Percentiles rank a stretch among this genome's conserved stretches.
Evolutionary conservation across 1,284 basidiomycete genomes (phyloP).

Genomic region (Gomphus bonarii): DNA sequence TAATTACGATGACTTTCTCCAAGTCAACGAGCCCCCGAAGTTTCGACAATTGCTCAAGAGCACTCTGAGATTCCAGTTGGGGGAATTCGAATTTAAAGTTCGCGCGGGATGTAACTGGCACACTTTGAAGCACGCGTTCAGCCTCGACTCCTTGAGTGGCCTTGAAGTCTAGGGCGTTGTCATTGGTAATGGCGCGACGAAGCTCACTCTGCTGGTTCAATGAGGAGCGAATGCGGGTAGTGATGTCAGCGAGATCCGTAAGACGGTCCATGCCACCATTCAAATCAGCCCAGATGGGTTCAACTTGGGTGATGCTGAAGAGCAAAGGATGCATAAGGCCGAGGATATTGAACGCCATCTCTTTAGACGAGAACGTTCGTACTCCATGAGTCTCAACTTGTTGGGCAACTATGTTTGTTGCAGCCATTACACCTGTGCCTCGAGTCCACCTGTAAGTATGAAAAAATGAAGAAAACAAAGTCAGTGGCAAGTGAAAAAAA

Average conservation of each 20-base stretch:
- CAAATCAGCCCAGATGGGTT: slow-evolving; percentile 97
- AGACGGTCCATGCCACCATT: slow-evolving; percentile 97
- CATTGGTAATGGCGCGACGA: slow-evolving; percentile 85
- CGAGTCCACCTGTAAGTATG: slow-evolving; percentile 72
- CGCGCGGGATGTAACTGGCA: slow-evolving; percentile 89
- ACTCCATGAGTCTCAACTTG: slow-evolving; percentile 91
- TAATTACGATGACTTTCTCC: slow-evolving; percentile 91
- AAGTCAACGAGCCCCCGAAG: slow-evolving; percentile 86
- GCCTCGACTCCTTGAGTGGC: slow-evolving; percentile 85
- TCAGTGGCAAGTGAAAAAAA: neutral
- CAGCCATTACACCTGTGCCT: slow-evolving; percentile 96
- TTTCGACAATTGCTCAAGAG: slow-evolving; percentile 63
- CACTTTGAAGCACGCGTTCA: slow-evolving; percentile 87
- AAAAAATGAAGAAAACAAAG: neutral
- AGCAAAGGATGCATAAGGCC: slow-evolving; percentile 98
- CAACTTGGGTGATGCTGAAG: slow-evolving; percentile 99
- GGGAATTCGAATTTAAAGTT: slow-evolving; percentile 98
- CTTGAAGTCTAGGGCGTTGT: slow-evolving; percentile 94
- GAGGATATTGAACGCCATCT: slow-evolving; percentile 99
- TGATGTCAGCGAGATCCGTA: slow-evolving; percentile 89
- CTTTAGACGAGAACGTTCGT: slow-evolving; percentile 96
- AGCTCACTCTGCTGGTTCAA: slow-evolving; percentile 79
- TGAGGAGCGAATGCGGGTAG: slow-evolving; percentile 72
- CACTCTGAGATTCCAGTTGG: slow-evolving; percentile 53
- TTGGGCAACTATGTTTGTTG: slow-evolving; percentile 91